phyloP scores from a whole-genome alignment of 2,329 filamentous ascomycete species.

The Ascosphaera acerosa region DNA sequence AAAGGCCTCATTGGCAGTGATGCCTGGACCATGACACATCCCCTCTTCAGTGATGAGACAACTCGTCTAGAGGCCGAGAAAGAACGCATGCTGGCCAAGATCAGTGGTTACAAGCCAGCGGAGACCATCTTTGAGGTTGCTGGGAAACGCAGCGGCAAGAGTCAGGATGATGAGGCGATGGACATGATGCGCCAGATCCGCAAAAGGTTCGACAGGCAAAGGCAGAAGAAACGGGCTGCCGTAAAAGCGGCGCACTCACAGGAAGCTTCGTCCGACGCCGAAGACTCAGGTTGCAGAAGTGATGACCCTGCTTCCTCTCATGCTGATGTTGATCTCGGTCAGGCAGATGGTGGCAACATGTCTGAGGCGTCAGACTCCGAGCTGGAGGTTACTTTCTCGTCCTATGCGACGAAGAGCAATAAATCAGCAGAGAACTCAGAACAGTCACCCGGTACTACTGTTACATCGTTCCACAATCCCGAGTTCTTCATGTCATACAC shows the following conservation, averaged over 20 bases:
- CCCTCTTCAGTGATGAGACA: slow-evolving; percentile 46
- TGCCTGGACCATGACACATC: slow-evolving; percentile 49
- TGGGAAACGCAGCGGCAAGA: slow-evolving; percentile 44
- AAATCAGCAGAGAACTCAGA: slow-evolving; percentile 9
- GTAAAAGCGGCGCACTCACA: slow-evolving; percentile 7
- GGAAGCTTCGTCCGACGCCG: slow-evolving; percentile 8
- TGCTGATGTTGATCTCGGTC: slow-evolving; percentile 19
- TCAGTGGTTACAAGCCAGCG: slow-evolving; percentile 66
- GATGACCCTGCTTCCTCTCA: slow-evolving; percentile 5
- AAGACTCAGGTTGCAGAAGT: too few relatives aligned
- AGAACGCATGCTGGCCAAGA: slow-evolving; percentile 64
- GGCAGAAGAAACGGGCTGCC: slow-evolving; percentile 13
- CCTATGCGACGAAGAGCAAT: slow-evolving; percentile 26
- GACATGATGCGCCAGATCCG: slow-evolving; percentile 22
- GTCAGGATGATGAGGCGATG: slow-evolving; percentile 41
- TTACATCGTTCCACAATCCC: slow-evolving; percentile 45
- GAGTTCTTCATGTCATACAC: slow-evolving; percentile 96
- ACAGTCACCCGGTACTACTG: slow-evolving; percentile 3
- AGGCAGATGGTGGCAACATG: slow-evolving; percentile 23
- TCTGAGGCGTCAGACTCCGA: slow-evolving; percentile 35
- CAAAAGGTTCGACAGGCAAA: slow-evolving; percentile 18
- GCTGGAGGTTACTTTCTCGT: slow-evolving; percentile 40
- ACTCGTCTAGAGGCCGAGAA: slow-evolving; percentile 42
- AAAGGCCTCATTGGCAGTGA: slow-evolving; percentile 49
- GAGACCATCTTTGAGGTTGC: slow-evolving; percentile 96